phyloP scores from a whole-genome alignment of 164 flowering plant species.

The Vitis rotundifolia region DNA sequence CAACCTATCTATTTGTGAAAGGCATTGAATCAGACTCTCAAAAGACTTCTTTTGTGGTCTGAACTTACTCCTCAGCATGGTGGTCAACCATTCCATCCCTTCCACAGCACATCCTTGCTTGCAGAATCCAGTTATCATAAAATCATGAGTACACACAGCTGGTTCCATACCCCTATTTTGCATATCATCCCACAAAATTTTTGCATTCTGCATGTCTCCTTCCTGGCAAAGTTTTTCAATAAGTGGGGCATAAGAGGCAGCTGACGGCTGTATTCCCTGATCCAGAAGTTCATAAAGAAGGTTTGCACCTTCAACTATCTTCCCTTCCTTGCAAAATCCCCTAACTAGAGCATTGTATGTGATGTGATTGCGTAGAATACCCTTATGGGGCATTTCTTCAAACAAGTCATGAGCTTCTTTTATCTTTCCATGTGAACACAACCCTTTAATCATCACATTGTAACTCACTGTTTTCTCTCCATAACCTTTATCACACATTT shows the following conservation, averaged over 20 bases:
- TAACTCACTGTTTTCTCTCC: slow-evolving; percentile 38
- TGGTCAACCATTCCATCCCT: slow-evolving; percentile 47
- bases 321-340: slow-evolving; percentile 49
- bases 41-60: slow-evolving; percentile 46
- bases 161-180: slow-evolving; percentile 38
- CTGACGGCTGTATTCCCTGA: slow-evolving; percentile 45
- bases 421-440: slow-evolving; percentile 42
- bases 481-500: slow-evolving; percentile 57
- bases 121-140: slow-evolving; percentile 48
- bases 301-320: slow-evolving; percentile 28
- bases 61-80: slow-evolving; percentile 36
- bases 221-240: slow-evolving; percentile 40
- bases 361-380: slow-evolving; percentile 35
- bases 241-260: slow-evolving; percentile 41
- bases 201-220: slow-evolving; percentile 43
- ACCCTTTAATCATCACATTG: slow-evolving; percentile 54
- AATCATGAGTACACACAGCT: slow-evolving; percentile 24
- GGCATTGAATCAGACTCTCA: slow-evolving; percentile 35
- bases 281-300: slow-evolving; percentile 40
- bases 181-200: slow-evolving; percentile 47
- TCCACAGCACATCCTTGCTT: slow-evolving; percentile 31
- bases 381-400: slow-evolving; percentile 52
- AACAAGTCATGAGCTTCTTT: slow-evolving; percentile 45
- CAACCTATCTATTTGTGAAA: slow-evolving; percentile 27
- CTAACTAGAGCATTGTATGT: slow-evolving; percentile 55